Evolutionary conservation across 2,329 filamentous ascomycete genomes (phyloP).

Genomic region (Cyclaneusma minus): DNA sequence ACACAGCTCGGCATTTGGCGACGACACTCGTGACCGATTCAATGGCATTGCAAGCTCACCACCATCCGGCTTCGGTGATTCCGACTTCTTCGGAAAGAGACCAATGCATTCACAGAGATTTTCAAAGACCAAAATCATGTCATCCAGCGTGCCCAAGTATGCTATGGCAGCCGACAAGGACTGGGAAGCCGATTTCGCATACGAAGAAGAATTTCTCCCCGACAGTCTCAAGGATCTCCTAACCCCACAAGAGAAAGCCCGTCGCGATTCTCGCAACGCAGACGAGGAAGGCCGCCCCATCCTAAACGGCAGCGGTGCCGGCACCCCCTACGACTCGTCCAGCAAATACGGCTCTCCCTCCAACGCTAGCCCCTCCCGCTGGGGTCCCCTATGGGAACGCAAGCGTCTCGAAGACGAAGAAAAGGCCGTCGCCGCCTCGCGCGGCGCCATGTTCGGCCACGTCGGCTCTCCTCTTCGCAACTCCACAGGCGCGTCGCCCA

Average conservation of each 20-base stretch:
- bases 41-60: constrained; percentile 28
- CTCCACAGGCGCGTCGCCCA: constrained; percentile 29
- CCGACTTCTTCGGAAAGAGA: constrained; percentile 54
- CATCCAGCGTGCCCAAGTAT: constrained; percentile 52
- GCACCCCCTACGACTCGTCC: constrained; percentile 25
- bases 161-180: constrained; percentile 41
- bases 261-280: constrained; percentile 45
- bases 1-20: constrained; percentile 51
- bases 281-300: constrained; percentile 29
- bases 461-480: constrained; percentile 51
- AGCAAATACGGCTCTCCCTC: constrained; percentile 47
- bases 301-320: constrained; percentile 22
- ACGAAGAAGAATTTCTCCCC: constrained; percentile 82
- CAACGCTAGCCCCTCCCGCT: constrained; percentile 41
- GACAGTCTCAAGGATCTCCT: constrained; percentile 50
- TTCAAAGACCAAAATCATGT: constrained; percentile 50
- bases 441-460: constrained; percentile 44
- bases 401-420: constrained; percentile 40
- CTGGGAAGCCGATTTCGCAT: constrained; percentile 56
- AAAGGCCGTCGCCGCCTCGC: constrained; percentile 22
- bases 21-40: constrained; percentile 46
- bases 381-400: constrained; percentile 43
- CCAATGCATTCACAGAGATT: constrained; percentile 54
- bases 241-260: constrained; percentile 51
- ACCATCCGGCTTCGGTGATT: constrained; percentile 26